A percentile compares a stretch with the other conserved stretches of the same genome.
Evolutionary conservation across 1,284 basidiomycete species (phyloP).

Genomic region (Neolentinus lepideus): DNA sequence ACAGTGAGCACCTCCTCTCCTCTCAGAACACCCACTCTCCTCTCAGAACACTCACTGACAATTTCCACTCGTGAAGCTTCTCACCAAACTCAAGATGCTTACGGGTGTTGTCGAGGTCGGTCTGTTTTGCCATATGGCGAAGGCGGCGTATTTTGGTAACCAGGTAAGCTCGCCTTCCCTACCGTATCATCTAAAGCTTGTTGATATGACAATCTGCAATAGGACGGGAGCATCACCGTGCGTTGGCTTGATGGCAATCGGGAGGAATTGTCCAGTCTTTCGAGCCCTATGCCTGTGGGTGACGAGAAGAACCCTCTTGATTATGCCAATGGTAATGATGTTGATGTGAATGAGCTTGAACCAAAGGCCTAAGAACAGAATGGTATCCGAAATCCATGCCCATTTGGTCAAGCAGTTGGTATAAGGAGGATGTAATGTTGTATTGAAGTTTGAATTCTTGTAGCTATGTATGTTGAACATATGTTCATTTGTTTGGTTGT

Average conservation of each 20-base stretch:
- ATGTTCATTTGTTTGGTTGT: too few species aligned
- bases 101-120: conserved; percentile 98
- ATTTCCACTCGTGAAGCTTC: conserved; percentile 37
- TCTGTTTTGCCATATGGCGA: conserved; percentile 89
- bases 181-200: neutral
- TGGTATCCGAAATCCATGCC: too few species aligned
- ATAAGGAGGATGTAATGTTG: too few species aligned
- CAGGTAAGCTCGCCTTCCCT: conserved; percentile 37
- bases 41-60: neutral
- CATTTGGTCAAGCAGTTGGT: too few species aligned
- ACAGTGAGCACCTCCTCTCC: conserved; percentile 37
- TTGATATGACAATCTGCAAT: conserved; percentile 2
- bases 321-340: too few species aligned
- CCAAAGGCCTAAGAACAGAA: too few species aligned
- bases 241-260: conserved; percentile 39
- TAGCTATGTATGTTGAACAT: too few species aligned
- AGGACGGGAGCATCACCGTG: conserved; percentile 53
- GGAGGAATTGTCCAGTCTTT: conserved; percentile 22
- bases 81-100: conserved; percentile 76
- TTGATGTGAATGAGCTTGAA: too few species aligned
- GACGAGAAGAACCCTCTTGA: too few species aligned
- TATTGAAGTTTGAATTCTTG: too few species aligned
- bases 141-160: conserved; percentile 96
- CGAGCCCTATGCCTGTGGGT: neutral
- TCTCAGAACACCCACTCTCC: neutral